Percentiles rank a stretch among this genome's conserved stretches.
Evolutionary conservation across 345 rosid genomes (phyloP).

Genomic region (Draba incana): DNA sequence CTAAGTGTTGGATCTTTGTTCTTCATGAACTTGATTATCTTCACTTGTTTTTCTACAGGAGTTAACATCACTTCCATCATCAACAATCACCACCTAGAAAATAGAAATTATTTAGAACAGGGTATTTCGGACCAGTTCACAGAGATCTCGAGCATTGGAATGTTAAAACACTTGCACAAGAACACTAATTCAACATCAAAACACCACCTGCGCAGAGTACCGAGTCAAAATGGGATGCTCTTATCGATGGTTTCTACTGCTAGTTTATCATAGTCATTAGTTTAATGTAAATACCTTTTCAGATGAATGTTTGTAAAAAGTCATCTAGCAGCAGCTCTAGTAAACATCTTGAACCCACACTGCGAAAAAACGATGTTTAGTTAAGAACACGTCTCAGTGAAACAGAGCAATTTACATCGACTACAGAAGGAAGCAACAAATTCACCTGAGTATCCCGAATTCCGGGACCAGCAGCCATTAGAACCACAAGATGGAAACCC

Average conservation of each 20-base stretch:
- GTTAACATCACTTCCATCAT: too few relatives aligned
- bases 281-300: conserved; percentile 57
- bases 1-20: too few relatives aligned
- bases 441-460: too few relatives aligned
- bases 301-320: conserved; percentile 84
- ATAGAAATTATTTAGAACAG: too few relatives aligned
- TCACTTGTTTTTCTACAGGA: too few relatives aligned
- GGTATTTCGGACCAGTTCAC: conserved; percentile 88
- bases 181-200: conserved; percentile 85
- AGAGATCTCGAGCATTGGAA: conserved; percentile 80
- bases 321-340: conserved; percentile 90
- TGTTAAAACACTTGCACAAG: conserved; percentile 81
- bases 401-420: background rate
- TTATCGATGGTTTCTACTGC: conserved; percentile 9
- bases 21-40: too few relatives aligned
- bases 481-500: too few relatives aligned
- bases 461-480: too few relatives aligned
- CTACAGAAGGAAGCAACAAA: too few relatives aligned
- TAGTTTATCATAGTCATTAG: background rate
- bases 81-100: too few relatives aligned
- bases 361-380: conserved; percentile 31
- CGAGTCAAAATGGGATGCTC: conserved; percentile 34
- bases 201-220: conserved; percentile 53
- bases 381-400: conserved; percentile 2
- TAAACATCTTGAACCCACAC: conserved; percentile 99